A percentile compares a stretch with the other conserved stretches of the same genome.
Evolutionary conservation across 2,329 filamentous ascomycete genomes (phyloP).

Genomic region (Acrodontium crateriforme): DNA sequence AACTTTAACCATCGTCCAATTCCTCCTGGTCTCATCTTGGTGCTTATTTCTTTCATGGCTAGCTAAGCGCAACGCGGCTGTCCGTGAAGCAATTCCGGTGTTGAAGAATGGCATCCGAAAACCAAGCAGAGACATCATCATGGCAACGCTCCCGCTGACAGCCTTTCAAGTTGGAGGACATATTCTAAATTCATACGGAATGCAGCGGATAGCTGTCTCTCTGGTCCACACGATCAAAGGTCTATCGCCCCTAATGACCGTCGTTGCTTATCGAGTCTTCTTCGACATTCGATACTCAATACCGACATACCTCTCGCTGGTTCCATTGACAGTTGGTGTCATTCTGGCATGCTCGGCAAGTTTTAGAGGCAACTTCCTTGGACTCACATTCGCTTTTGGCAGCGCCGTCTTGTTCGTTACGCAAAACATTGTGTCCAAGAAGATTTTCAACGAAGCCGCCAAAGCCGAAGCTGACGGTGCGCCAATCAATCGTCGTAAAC

Average conservation of each 20-base stretch:
- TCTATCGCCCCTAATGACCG: slow-evolving; percentile 87
- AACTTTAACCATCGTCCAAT: slow-evolving; percentile 84
- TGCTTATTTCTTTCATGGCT: slow-evolving; percentile 70
- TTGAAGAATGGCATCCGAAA: slow-evolving; percentile 71
- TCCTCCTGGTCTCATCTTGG: slow-evolving; percentile 79
- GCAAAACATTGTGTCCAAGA: slow-evolving; percentile 97
- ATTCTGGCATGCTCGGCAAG: slow-evolving; percentile 91
- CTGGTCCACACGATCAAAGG: slow-evolving; percentile 98
- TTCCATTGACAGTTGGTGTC: slow-evolving; percentile 83
- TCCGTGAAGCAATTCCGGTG: slow-evolving; percentile 61
- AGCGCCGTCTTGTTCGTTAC: slow-evolving; percentile 94
- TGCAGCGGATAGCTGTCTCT: slow-evolving; percentile 87
- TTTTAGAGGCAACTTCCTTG: slow-evolving; percentile 77
- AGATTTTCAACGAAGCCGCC: slow-evolving; percentile 88
- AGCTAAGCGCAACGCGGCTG: slow-evolving; percentile 54
- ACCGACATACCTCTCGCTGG: slow-evolving; percentile 64
- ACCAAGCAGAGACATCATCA: slow-evolving; percentile 68
- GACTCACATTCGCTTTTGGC: slow-evolving; percentile 76
- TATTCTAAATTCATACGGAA: slow-evolving; percentile 85
- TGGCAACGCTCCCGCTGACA: slow-evolving; percentile 79
- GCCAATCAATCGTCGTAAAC: slow-evolving; percentile 53
- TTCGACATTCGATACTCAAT: slow-evolving; percentile 79
- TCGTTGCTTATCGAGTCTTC: slow-evolving; percentile 78
- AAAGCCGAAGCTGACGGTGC: slow-evolving; percentile 64
- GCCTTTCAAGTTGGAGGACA: slow-evolving; percentile 89